These are phyloP conservation scores for Hevea brasiliensis DNA, from an alignment of 345 rosid species.

Conservation along the genomic window DNA sequence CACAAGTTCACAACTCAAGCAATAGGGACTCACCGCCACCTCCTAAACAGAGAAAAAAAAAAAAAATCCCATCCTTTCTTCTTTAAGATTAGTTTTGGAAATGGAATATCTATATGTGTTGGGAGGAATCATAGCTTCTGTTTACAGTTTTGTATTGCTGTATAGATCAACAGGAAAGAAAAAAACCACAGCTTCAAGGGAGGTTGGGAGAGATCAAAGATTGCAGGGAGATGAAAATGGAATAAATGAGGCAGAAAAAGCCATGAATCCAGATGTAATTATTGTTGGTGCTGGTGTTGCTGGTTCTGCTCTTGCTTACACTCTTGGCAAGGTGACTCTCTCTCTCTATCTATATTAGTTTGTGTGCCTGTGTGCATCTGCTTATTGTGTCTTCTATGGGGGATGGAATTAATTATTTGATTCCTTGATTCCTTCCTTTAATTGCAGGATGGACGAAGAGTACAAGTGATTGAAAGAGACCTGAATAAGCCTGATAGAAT, in stretches of 20 bases:
- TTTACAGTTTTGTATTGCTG: neutral
- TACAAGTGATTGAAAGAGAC: constrained; percentile 14
- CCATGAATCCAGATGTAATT: neutral
- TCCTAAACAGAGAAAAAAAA: too few species aligned
- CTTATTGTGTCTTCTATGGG: too few species aligned
- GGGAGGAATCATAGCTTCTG: neutral
- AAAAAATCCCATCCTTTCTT: neutral
- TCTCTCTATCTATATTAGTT: too few species aligned
- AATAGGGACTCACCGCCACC: too few species aligned
- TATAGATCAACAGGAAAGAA: neutral
- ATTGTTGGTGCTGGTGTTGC: neutral
- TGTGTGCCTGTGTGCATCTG: too few species aligned
- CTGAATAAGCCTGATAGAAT: constrained; percentile 11
- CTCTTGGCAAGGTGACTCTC: neutral
- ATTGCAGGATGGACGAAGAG: neutral
- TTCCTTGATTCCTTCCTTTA: too few species aligned
- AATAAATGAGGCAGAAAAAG: too few species aligned
- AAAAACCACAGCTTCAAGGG: neutral
- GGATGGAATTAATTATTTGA: too few species aligned
- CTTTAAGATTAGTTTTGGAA: too few species aligned
- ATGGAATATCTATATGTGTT: neutral
- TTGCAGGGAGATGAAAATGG: neutral
- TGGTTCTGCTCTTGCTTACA: neutral
- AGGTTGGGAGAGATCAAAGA: too few species aligned
- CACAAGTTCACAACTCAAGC: too few species aligned